Percentiles rank a stretch among this genome's conserved stretches.
Conservation (phyloP, 768 basidiomycete genomes). For the Lentinula lateritia region DNA sequence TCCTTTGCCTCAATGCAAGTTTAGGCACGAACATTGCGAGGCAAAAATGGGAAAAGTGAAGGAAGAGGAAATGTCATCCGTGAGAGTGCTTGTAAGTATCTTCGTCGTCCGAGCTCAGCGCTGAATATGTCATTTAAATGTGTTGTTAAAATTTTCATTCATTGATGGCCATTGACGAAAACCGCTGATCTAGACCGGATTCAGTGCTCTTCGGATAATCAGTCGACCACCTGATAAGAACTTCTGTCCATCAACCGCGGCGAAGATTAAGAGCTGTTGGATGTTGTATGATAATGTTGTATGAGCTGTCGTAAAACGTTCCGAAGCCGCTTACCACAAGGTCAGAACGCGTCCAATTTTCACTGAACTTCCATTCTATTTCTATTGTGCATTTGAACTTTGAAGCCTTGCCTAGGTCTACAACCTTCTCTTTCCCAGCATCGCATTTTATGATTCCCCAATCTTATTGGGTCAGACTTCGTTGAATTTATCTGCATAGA, state of each 20-base stretch:
- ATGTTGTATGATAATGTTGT: too few relatives aligned
- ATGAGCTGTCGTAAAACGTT: too few relatives aligned
- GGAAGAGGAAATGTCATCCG: neutral
- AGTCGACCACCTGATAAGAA: too few relatives aligned
- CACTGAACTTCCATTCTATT: neutral
- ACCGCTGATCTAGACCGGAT: too few relatives aligned
- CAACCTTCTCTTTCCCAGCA: neutral
- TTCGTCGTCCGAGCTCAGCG: neutral
- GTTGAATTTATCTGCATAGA: neutral
- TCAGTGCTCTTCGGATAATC: too few relatives aligned
- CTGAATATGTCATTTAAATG: neutral
- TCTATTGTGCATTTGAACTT: neutral
- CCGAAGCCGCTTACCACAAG: neutral
- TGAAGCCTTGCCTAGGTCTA: neutral
- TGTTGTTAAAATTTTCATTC: neutral
- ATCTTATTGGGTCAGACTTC: neutral
- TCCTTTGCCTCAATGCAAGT: neutral
- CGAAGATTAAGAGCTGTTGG: too few relatives aligned
- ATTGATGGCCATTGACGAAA: too few relatives aligned
- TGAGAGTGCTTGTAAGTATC: neutral
- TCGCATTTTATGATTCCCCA: neutral
- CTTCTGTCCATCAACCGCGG: too few relatives aligned
- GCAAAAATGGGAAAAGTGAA: neutral
- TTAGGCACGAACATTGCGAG: neutral
- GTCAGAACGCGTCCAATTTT: neutral